A percentile compares a stretch with the other conserved stretches of the same genome.
Evolutionary conservation across 345 rosid genomes (phyloP).

Genomic region (Acer yangbiense): DNA sequence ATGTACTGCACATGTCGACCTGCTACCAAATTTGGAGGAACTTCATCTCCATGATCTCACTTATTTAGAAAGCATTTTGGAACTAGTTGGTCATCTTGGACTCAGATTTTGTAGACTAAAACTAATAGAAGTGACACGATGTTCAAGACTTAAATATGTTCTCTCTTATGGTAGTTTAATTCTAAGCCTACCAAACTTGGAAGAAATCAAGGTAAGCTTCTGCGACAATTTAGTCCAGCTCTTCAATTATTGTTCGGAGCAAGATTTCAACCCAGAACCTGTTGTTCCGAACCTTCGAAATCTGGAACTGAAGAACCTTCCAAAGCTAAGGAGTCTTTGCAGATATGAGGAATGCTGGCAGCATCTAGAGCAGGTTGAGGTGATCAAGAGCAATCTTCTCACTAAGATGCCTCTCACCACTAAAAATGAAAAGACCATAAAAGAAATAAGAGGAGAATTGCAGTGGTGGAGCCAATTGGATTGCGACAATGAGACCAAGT

Average conservation of each 20-base stretch:
- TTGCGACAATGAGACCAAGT: conserved; percentile 19
- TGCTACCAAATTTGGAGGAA: conserved; percentile 40
- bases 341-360: conserved; percentile 24
- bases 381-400: conserved; percentile 33
- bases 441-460: conserved; percentile 37
- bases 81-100: conserved; percentile 32
- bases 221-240: conserved; percentile 33
- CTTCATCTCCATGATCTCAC: conserved; percentile 35
- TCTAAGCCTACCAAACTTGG: conserved; percentile 29
- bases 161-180: conserved; percentile 34
- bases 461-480: conserved; percentile 39
- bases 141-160: conserved; percentile 32
- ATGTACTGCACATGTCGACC: conserved; percentile 35
- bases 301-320: conserved; percentile 36
- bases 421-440: conserved; percentile 12
- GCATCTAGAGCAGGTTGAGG: conserved; percentile 31
- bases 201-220: conserved; percentile 37
- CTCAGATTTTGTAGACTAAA: conserved; percentile 28
- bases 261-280: conserved; percentile 19
- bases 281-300: conserved; percentile 29
- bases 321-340: conserved; percentile 28
- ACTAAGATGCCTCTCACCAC: conserved; percentile 29
- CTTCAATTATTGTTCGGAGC: conserved; percentile 20
- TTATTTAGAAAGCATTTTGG: conserved; percentile 31
- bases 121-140: conserved; percentile 34